These are phyloP conservation scores for Perkinsus olseni DNA, from an alignment of 169 alveolate species.

Conservation along the genomic window DNA sequence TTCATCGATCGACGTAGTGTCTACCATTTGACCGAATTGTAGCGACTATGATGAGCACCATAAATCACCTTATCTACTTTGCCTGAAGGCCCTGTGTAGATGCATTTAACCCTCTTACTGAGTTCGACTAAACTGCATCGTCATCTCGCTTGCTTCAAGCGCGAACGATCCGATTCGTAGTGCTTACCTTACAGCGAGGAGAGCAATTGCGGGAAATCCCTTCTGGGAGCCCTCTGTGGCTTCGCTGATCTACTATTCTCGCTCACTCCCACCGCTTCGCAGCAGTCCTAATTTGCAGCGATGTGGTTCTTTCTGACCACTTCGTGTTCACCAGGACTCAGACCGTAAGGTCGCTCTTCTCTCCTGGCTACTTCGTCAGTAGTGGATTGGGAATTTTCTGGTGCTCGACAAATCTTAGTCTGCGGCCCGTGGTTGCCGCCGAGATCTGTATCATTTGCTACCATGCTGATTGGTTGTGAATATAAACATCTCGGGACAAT, in stretches of 20 bases:
- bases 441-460: neutral
- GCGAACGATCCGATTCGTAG: neutral
- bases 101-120: neutral
- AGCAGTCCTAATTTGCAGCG: neutral
- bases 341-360: neutral
- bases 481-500: neutral
- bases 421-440: neutral
- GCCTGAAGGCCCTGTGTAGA: conserved; percentile 2
- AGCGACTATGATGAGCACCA: neutral
- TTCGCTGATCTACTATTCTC: neutral
- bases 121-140: neutral
- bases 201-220: neutral
- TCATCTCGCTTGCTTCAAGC: conserved; percentile 1
- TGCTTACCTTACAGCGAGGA: neutral
- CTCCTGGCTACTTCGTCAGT: neutral
- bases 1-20: too few species aligned
- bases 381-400: neutral
- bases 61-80: neutral
- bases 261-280: neutral
- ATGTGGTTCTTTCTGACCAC: neutral
- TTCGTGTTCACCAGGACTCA: neutral
- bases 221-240: neutral
- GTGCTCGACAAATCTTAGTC: neutral
- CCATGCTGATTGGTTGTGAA: neutral
- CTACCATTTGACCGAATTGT: too few species aligned